phyloP scores from a whole-genome alignment of 352 stramenopile genomes.

The Phytophthora fragariae region DNA sequence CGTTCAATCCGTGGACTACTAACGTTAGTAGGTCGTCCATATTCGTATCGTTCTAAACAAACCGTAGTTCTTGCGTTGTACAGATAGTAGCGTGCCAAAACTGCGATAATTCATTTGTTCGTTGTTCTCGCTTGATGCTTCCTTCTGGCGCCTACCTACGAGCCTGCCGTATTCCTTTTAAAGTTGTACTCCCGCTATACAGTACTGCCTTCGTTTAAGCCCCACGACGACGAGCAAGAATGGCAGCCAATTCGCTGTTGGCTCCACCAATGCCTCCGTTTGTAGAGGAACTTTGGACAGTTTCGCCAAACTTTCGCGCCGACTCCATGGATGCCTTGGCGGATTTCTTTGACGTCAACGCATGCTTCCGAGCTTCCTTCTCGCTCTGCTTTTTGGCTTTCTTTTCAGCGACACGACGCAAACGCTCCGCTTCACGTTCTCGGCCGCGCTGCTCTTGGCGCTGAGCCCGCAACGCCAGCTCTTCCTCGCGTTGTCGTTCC shows the following conservation, averaged over 20 bases:
- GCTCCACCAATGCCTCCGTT: slow-evolving; percentile 66
- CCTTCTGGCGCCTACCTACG: slow-evolving; percentile 10
- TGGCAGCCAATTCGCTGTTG: slow-evolving; percentile 85
- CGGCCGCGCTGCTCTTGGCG: slow-evolving; percentile 72
- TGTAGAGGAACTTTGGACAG: slow-evolving; percentile 39
- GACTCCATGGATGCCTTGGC: slow-evolving; percentile 65
- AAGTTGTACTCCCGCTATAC: background rate
- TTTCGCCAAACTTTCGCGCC: slow-evolving; percentile 84
- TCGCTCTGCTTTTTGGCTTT: slow-evolving; percentile 90
- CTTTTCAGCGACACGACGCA: slow-evolving; percentile 83
- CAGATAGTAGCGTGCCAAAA: slow-evolving; percentile 20
- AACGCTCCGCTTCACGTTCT: slow-evolving; percentile 75
- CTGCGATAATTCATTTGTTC: slow-evolving; percentile 24
- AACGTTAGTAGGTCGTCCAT: background rate
- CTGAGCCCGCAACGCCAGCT: slow-evolving; percentile 71
- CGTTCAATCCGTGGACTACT: slow-evolving; percentile 57
- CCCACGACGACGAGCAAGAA: slow-evolving; percentile 76
- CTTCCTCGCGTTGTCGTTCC: slow-evolving; percentile 77
- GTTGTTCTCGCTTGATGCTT: slow-evolving; percentile 3
- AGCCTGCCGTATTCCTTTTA: background rate
- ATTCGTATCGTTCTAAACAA: background rate
- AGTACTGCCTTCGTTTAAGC: slow-evolving; percentile 16
- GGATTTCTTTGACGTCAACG: slow-evolving; percentile 46
- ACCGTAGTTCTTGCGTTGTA: background rate
- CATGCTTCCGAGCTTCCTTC: slow-evolving; percentile 66